Evolutionary conservation across 2,329 filamentous ascomycete genomes (phyloP), one percentile per base, ranked within the genome.

Genomic region (Didymella keratinophila): DNA sequence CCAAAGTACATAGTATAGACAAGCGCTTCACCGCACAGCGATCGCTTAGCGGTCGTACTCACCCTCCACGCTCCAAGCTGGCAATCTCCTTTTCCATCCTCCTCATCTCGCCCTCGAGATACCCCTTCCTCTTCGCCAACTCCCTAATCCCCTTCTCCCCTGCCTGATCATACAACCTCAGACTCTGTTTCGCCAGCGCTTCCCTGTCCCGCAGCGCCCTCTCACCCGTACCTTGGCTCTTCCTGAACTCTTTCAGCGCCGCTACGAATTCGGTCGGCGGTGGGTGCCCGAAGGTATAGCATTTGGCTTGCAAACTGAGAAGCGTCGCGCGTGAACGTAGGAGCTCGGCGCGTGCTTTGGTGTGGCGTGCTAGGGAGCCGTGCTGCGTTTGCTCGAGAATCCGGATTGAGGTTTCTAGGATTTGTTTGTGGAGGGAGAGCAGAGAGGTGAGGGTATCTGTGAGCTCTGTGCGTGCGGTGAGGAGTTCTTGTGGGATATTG

Each of bases 371-470:
- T 0, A 82, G 66, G 3, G 76, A 70, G 47, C 81, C 81, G 61
- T 82, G 79, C 34, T 81, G 76, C 0, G 76, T 80, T 60, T 81
- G 81, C 64, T 83, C 81, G 8, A 83, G 74, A 32, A 77, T 73
- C 16, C 72, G 73, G 47, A 83, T 79, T 37, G 69, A 66, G n/a
- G 70, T 66, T 41, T 76, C 71, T 11, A 80, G 71, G 18, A 79
- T 61, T 20, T 70, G 44, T 27, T 75, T 73, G 61, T 82, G 78
- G 0, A 74, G 63, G 3, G 61, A 48, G 7, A 81, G 75, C 1
- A 81, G 64, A 1, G 65, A 41, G 1, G 71, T 66, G 2, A 71
- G 58, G 5, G 73, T 70, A 18, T 78, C 71, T 2, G 78, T 71
- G 5, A 80, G 67, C 4, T 69, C 45, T 0, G 75, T 62, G 14